A percentile compares a stretch with the other conserved stretches of the same genome.
phyloP scores from a whole-genome alignment of 768 basidiomycete species.

The Megacollybia marginata region DNA sequence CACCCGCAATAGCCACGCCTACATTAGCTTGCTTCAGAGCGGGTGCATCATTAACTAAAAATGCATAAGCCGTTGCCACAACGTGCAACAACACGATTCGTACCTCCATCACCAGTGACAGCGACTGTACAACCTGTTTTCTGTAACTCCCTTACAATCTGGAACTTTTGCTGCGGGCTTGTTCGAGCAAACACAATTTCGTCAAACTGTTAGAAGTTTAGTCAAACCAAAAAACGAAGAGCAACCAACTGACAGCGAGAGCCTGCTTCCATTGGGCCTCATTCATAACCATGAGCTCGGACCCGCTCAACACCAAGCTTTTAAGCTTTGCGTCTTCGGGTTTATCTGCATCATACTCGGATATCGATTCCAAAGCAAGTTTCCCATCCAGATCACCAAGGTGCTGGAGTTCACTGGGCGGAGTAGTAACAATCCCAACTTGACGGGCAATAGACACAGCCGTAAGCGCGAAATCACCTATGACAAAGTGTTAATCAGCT shows the following conservation, averaged over 20 bases:
- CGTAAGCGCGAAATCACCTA: slow-evolving; percentile 51
- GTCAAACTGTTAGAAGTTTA: slow-evolving; percentile 24
- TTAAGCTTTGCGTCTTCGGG: slow-evolving; percentile 8
- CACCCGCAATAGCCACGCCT: slow-evolving; percentile 52
- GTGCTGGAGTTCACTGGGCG: slow-evolving; percentile 24
- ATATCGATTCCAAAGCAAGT: neutral
- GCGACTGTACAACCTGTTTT: slow-evolving; percentile 44
- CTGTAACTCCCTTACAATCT: slow-evolving; percentile 56
- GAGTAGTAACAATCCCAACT: slow-evolving; percentile 46
- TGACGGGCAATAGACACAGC: slow-evolving; percentile 57
- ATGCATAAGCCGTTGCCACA: neutral
- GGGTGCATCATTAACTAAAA: slow-evolving; percentile 45
- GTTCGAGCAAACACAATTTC: slow-evolving; percentile 58
- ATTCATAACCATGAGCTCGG: slow-evolving; percentile 28
- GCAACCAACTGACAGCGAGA: slow-evolving; percentile 10
- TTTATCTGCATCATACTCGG: neutral
- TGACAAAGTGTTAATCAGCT: neutral
- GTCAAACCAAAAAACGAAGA: neutral
- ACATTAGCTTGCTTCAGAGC: slow-evolving; percentile 55
- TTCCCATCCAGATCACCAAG: neutral
- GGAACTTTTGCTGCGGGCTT: slow-evolving; percentile 57
- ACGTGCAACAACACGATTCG: neutral
- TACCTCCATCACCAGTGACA: slow-evolving; percentile 55
- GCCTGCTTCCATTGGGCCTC: slow-evolving; percentile 23
- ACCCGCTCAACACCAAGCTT: slow-evolving; percentile 36